Evolutionary conservation across 164 flowering plant species (phyloP), one percentile per base, ranked within the genome.

Genomic region (Litsea cubeba): DNA sequence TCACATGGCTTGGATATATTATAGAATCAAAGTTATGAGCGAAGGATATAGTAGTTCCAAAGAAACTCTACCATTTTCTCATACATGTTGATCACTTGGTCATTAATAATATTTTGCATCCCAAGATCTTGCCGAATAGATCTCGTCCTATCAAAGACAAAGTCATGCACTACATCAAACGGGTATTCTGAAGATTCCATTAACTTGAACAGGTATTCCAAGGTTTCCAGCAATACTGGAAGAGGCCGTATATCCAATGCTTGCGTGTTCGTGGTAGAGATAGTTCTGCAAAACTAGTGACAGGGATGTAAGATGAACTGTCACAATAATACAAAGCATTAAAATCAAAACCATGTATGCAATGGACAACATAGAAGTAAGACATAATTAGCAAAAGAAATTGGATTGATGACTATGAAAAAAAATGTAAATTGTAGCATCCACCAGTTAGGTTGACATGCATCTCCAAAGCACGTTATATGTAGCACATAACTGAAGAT

Each of bases 51-150:
- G 35, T 30, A 62, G 32, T 51, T 23, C 46, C 12, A 50, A n/a
- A 14, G 63, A 65, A 14, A 12, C n/a, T 58, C 62, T 87, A 91
- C 98, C 90, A 93, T 90, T 80, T 87, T 82, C 82, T 91, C 97
- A 75, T 88, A 89, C 88, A 89, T 83, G 66, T 69, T 62, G 65
- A 88, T 77, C 65, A 78, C 92, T 82, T 79, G 84, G 63, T 83
- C 81, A 77, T 78, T 79, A 66, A 74, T 76, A 58, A 91, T 82
- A 80, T 84, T 89, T 77, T 95, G 98, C 89, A 95, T 88, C 84
- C 85, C 82, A 46, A 95, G 88, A 81, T 95, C 98, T 83, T 95
- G 98, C 69, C 97, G 86, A 71, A 93, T 90, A 50, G 97, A 91
- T 79, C 98, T 84, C 70, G 90, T 90, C 82, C 98, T 86, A 78